These are phyloP conservation scores for Boletales sp. DNA, from an alignment of 768 basidiomycete genomes.

Conservation along the genomic window DNA sequence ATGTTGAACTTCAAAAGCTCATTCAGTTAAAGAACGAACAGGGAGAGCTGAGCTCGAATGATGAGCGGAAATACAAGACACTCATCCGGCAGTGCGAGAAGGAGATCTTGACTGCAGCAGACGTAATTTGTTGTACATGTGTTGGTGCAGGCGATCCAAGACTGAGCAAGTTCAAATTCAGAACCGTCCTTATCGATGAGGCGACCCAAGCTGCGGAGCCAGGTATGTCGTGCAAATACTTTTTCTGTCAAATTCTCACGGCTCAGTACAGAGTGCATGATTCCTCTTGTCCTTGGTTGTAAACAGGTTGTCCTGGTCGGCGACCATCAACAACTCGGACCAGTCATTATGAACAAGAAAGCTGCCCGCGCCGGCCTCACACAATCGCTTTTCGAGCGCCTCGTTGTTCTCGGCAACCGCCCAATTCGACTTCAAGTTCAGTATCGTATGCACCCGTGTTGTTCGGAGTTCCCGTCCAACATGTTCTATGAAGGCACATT, in stretches of 20 bases:
- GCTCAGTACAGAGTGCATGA: slow-evolving; percentile 85
- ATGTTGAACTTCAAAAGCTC: slow-evolving; percentile 96
- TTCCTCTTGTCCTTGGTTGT: slow-evolving; percentile 95
- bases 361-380: slow-evolving; percentile 98
- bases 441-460: slow-evolving; percentile 99
- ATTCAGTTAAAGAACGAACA: slow-evolving; percentile 98
- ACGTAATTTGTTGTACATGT: slow-evolving; percentile 98
- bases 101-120: slow-evolving; percentile 92
- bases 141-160: slow-evolving; percentile 97
- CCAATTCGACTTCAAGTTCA: slow-evolving; percentile 99
- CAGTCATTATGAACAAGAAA: slow-evolving; percentile 99
- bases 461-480: slow-evolving; percentile 98
- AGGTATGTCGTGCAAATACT: slow-evolving; percentile 44
- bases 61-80: slow-evolving; percentile 97
- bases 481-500: slow-evolving; percentile 99
- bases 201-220: slow-evolving; percentile 98
- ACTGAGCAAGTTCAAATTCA: slow-evolving; percentile 94
- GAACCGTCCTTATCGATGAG: slow-evolving; percentile 97
- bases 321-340: slow-evolving; percentile 94
- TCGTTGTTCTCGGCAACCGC: slow-evolving; percentile 91
- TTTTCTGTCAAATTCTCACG: slow-evolving; percentile 5
- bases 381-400: slow-evolving; percentile 96
- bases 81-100: slow-evolving; percentile 94
- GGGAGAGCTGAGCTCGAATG: slow-evolving; percentile 93
- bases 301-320: slow-evolving; percentile 98